These are phyloP conservation scores for Lepiota subincarnata DNA, from an alignment of 768 basidiomycete species.

Conservation along the genomic window DNA sequence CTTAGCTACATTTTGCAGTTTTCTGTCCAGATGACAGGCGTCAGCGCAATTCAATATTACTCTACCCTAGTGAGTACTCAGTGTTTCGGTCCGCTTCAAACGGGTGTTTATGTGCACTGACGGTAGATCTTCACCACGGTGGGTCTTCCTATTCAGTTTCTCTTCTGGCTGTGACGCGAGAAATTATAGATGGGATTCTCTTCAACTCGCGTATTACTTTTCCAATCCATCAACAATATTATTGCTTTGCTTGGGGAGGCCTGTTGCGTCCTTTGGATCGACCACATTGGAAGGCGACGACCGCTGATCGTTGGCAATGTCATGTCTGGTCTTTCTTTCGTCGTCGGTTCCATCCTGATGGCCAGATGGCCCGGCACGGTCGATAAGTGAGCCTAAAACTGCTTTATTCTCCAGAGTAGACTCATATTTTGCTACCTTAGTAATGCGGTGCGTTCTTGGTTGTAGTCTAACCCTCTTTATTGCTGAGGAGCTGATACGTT, in stretches of 20 bases:
- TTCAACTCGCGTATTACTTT: constrained; percentile 40
- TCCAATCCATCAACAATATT: constrained; percentile 51
- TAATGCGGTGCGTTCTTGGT: constrained; percentile 28
- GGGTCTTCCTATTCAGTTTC: constrained; percentile 10
- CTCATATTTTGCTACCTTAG: constrained; percentile 13
- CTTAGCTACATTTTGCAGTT: constrained; percentile 43
- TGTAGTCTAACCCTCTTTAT: too few species aligned
- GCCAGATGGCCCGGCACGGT: constrained; percentile 40
- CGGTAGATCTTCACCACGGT: constrained; percentile 33
- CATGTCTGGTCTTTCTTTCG: constrained; percentile 37
- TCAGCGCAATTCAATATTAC: constrained; percentile 55
- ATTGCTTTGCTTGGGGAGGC: constrained; percentile 51
- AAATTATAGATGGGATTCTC: constrained; percentile 38
- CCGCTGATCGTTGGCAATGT: constrained; percentile 41
- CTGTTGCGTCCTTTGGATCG: constrained; percentile 42
- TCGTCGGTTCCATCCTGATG: constrained; percentile 41
- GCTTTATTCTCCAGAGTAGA: not conserved
- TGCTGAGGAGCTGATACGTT: too few species aligned
- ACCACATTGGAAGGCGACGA: constrained; percentile 33
- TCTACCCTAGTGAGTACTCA: constrained; percentile 33
- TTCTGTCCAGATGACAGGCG: constrained; percentile 59
- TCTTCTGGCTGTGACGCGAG: not conserved
- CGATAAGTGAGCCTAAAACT: constrained; percentile 28
- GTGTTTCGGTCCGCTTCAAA: not conserved
- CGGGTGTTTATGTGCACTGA: not conserved